Evolutionary conservation across 768 basidiomycete genomes (phyloP).

Genomic region (Paxillus rubicundulus): DNA sequence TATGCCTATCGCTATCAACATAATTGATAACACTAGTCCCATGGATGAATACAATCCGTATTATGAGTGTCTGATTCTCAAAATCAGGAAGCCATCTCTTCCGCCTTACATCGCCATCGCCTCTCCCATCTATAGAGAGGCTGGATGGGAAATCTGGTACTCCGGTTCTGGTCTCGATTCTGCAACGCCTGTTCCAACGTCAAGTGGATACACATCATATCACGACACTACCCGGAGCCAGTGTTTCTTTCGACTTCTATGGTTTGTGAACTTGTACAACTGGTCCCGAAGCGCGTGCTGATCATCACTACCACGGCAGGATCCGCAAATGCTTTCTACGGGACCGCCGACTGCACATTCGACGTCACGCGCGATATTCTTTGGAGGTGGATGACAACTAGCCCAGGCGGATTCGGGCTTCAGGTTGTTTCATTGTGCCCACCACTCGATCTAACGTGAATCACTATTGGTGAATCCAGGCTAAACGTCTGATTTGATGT

Average conservation of each 20-base stretch:
- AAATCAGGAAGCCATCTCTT: background rate
- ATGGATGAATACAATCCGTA: background rate
- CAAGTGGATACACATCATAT: conserved; percentile 4
- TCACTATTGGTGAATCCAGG: background rate
- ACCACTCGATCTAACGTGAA: background rate
- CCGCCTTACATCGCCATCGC: background rate
- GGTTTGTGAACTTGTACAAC: conserved; percentile 10
- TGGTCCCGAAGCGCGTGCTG: background rate
- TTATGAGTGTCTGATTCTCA: background rate
- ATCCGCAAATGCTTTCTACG: background rate
- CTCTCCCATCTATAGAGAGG: background rate
- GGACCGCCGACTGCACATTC: conserved; percentile 10
- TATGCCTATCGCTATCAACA: background rate
- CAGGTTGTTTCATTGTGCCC: conserved; percentile 18
- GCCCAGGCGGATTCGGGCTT: conserved; percentile 4
- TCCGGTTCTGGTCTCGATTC: conserved; percentile 7
- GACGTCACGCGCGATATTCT: conserved; percentile 11
- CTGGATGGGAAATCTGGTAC: conserved; percentile 15
- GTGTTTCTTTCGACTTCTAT: conserved; percentile 24
- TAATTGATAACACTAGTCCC: too few relatives aligned
- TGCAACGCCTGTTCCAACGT: background rate
- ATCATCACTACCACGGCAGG: background rate
- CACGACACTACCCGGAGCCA: conserved; percentile 24
- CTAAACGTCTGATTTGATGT: background rate
- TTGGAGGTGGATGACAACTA: conserved; percentile 9